Conservation (phyloP, 768 basidiomycete species). For the Scleroderma bovista region DNA sequence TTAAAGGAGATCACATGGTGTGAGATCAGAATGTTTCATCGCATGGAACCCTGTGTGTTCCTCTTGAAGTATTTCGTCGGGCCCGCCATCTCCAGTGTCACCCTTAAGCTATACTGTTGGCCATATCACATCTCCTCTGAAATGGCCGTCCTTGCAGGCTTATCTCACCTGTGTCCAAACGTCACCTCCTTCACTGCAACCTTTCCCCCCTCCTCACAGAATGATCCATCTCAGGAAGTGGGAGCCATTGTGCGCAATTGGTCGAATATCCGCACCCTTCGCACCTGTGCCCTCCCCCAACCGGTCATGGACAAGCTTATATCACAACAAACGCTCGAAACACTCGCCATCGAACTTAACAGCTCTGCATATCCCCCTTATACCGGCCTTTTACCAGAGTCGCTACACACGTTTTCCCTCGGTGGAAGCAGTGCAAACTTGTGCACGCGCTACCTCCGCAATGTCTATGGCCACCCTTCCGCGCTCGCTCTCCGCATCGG, state of each 20-base stretch:
- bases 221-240: constrained; percentile 21
- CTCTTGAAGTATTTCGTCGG: constrained; percentile 22
- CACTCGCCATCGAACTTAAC: constrained; percentile 23
- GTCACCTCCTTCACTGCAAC: constrained; percentile 20
- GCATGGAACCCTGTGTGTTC: constrained; percentile 18
- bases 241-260: constrained; percentile 18
- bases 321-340: constrained; percentile 9
- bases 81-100: constrained; percentile 13
- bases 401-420: constrained; percentile 17
- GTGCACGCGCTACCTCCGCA: constrained; percentile 17
- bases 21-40: constrained; percentile 18
- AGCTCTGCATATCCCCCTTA: constrained; percentile 16
- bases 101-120: constrained; percentile 20
- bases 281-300: constrained; percentile 17
- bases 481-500: constrained; percentile 18
- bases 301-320: constrained; percentile 15
- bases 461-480: constrained; percentile 11
- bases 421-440: constrained; percentile 18
- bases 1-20: constrained; percentile 21
- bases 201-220: constrained; percentile 23
- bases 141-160: constrained; percentile 13
- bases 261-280: constrained; percentile 13
- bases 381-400: constrained; percentile 13
- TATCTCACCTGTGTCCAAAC: constrained; percentile 20
- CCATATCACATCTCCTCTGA: constrained; percentile 18